These are phyloP conservation scores for Hibiscus syriacus DNA, from an alignment of 345 rosid genomes.

Conservation along the genomic window DNA sequence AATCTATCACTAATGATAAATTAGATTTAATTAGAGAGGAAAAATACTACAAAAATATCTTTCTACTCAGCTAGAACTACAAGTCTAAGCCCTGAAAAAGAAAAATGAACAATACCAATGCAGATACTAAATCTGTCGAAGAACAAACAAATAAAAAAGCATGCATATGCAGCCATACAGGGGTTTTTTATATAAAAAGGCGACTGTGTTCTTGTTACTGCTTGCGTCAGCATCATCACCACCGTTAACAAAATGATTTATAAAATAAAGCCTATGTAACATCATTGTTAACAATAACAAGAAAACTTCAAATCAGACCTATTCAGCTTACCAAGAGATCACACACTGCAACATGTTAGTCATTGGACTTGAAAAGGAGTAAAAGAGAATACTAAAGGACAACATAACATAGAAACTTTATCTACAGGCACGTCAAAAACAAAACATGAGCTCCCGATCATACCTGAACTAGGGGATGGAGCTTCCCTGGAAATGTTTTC, in stretches of 20 bases:
- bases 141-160: not conserved
- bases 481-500: conserved; percentile 62
- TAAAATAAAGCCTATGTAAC: not conserved
- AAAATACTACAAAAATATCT: not conserved
- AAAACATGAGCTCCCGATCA: not conserved
- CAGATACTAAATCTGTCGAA: not conserved
- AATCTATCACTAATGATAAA: conserved; percentile 45
- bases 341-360: not conserved
- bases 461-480: conserved; percentile 93
- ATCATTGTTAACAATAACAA: not conserved
- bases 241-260: not conserved
- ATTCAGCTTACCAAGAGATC: not conserved
- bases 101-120: not conserved
- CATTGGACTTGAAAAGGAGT: not conserved
- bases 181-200: too few relatives aligned
- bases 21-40: conserved; percentile 5
- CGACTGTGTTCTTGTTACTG: not conserved
- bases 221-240: not conserved
- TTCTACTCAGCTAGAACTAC: not conserved
- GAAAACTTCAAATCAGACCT: not conserved
- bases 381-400: not conserved
- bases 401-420: not conserved
- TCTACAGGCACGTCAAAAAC: not conserved
- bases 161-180: not conserved
- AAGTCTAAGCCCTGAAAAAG: not conserved